Evolutionary conservation across 139 green algal genomes (phyloP).

Genomic region (Ettlia oleoabundans): DNA sequence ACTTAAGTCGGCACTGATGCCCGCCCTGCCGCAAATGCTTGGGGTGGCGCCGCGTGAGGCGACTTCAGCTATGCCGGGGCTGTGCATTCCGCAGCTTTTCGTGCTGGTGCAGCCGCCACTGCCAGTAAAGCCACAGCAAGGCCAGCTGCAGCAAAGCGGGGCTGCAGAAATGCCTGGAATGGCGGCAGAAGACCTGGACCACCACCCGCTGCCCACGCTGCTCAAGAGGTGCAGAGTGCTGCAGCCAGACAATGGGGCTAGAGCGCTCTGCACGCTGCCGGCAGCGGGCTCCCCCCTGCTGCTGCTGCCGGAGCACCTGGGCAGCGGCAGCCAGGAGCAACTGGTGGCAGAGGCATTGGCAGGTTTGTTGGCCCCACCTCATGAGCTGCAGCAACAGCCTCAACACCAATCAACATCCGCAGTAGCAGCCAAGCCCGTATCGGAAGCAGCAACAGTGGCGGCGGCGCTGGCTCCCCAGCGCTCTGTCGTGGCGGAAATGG

Average conservation of each 20-base stretch:
- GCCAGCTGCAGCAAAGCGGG: too few relatives aligned
- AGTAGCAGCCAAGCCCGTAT: background rate
- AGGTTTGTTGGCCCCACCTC: background rate
- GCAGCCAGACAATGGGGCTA: constrained; percentile 7
- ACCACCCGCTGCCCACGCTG: constrained; percentile 13
- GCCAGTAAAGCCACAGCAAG: too few relatives aligned
- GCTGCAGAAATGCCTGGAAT: too few relatives aligned
- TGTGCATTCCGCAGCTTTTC: constrained; percentile 14
- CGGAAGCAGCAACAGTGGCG: background rate
- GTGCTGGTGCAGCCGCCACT: background rate
- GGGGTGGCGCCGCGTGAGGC: background rate
- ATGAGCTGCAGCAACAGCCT: too few relatives aligned
- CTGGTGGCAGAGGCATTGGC: constrained; percentile 8
- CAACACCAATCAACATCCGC: background rate
- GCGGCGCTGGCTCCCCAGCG: background rate
- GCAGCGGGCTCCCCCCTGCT: background rate
- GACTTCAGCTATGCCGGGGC: background rate
- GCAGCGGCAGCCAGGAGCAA: background rate
- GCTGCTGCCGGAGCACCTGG: constrained; percentile 11
- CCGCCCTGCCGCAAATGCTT: constrained; percentile 1
- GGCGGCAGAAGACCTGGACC: background rate
- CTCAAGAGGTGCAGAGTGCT: constrained; percentile 28
- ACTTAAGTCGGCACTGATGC: constrained; percentile 14
- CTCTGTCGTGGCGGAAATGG: background rate
- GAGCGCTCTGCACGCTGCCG: constrained; percentile 18